phyloP scores from a whole-genome alignment of 108 stramenopile genomes.

The Conticribra weissflogii region DNA sequence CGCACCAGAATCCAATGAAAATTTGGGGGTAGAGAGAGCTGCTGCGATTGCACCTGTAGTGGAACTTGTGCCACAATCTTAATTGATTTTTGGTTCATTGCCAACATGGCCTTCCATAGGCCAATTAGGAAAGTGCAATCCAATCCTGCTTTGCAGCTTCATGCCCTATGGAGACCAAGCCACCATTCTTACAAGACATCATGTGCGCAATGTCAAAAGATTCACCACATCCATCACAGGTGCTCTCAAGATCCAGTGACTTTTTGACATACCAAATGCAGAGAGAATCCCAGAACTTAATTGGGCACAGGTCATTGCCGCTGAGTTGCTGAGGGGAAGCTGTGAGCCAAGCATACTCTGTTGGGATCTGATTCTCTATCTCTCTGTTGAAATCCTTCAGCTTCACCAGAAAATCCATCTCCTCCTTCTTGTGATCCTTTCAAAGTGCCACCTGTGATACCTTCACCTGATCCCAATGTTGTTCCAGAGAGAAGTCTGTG shows the following conservation, averaged over 20 bases:
- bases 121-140: neutral
- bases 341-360: neutral
- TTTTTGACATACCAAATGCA: conserved; percentile 17
- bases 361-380: too few relatives aligned
- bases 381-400: neutral
- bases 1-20: too few relatives aligned
- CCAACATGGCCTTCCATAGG: neutral
- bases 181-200: conserved; percentile 22
- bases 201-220: conserved; percentile 17
- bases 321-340: neutral
- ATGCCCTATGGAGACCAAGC: conserved; percentile 21
- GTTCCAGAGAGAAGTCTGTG: too few relatives aligned
- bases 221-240: conserved; percentile 30
- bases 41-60: neutral
- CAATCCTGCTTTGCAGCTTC: neutral
- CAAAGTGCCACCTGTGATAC: too few relatives aligned
- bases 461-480: neutral
- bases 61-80: neutral
- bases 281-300: conserved; percentile 25
- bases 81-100: neutral
- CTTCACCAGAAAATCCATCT: neutral
- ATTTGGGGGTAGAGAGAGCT: too few relatives aligned
- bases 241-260: neutral
- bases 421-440: neutral
- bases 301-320: conserved; percentile 17